Conservation (phyloP, 352 stramenopile genomes). For the Globisporangium echinulatum region DNA sequence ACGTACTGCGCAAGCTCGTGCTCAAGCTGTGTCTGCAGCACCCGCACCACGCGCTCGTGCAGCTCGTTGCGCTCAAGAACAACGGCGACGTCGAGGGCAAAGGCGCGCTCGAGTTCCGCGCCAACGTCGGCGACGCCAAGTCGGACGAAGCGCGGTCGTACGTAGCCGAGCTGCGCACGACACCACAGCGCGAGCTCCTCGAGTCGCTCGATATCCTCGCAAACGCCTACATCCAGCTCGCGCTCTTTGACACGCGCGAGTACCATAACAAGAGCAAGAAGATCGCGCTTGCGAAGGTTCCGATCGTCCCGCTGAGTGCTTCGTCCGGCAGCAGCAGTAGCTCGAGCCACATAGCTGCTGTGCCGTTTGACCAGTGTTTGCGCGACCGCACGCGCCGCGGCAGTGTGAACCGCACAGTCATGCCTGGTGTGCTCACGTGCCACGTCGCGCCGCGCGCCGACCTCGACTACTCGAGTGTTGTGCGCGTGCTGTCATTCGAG, state of each 20-base stretch:
- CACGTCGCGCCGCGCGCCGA: constrained; percentile 56
- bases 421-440: constrained; percentile 78
- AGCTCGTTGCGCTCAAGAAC: constrained; percentile 94
- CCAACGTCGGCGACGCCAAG: constrained; percentile 78
- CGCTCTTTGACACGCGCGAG: constrained; percentile 71
- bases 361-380: constrained; percentile 67
- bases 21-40: constrained; percentile 92
- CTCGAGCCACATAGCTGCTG: background rate
- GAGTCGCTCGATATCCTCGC: constrained; percentile 71
- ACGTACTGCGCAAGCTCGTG: constrained; percentile 83
- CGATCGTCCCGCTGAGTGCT: constrained; percentile 28
- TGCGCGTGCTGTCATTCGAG: constrained; percentile 88
- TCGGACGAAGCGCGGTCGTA: constrained; percentile 55
- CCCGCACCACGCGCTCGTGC: constrained; percentile 94
- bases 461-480: constrained; percentile 78
- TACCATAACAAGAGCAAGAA: constrained; percentile 72
- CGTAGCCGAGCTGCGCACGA: constrained; percentile 51
- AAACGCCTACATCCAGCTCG: constrained; percentile 74
- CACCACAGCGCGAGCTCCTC: constrained; percentile 46
- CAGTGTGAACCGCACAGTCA: constrained; percentile 30
- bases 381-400: constrained; percentile 39
- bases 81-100: constrained; percentile 85
- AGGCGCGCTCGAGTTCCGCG: constrained; percentile 65
- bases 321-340: constrained; percentile 6
- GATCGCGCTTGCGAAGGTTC: constrained; percentile 58